phyloP scores from a whole-genome alignment of 208 protist genomes.

The Leishmania turanica region DNA sequence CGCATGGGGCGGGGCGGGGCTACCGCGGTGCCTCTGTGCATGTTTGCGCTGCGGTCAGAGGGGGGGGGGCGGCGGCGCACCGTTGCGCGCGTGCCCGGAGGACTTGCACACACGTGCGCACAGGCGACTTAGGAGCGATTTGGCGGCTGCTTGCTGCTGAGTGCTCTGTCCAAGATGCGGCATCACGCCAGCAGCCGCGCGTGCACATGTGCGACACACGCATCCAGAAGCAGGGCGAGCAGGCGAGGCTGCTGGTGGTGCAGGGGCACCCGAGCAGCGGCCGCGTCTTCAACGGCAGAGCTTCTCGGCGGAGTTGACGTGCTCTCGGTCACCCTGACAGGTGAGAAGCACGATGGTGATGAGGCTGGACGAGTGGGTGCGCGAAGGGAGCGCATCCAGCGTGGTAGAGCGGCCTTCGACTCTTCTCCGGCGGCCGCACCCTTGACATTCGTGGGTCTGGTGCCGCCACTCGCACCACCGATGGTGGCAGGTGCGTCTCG shows the following conservation, averaged over 20 bases:
- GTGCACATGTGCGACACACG: conserved; percentile 25
- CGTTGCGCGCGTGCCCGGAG: neutral
- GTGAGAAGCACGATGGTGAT: neutral
- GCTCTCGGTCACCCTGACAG: neutral
- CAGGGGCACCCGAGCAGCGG: neutral
- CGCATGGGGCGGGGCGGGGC: neutral
- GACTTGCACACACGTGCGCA: neutral
- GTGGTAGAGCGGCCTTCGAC: conserved; percentile 1
- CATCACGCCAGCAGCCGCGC: conserved; percentile 2
- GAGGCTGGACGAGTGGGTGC: neutral
- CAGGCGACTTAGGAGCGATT: neutral
- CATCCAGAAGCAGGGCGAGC: conserved; percentile 15
- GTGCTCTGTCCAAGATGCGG: neutral
- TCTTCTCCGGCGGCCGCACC: neutral
- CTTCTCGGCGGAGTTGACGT: neutral
- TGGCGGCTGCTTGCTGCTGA: neutral
- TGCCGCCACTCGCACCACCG: neutral
- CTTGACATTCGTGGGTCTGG: neutral
- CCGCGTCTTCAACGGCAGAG: neutral
- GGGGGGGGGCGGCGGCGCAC: neutral
- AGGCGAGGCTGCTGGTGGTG: conserved; percentile 1
- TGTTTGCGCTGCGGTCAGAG: neutral
- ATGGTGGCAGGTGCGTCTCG: neutral
- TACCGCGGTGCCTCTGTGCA: neutral
- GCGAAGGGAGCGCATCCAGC: conserved; percentile 1